Base-by-base conservation (phyloP, 495 filamentous ascomycete species). In the Collariella sp. region DNA sequence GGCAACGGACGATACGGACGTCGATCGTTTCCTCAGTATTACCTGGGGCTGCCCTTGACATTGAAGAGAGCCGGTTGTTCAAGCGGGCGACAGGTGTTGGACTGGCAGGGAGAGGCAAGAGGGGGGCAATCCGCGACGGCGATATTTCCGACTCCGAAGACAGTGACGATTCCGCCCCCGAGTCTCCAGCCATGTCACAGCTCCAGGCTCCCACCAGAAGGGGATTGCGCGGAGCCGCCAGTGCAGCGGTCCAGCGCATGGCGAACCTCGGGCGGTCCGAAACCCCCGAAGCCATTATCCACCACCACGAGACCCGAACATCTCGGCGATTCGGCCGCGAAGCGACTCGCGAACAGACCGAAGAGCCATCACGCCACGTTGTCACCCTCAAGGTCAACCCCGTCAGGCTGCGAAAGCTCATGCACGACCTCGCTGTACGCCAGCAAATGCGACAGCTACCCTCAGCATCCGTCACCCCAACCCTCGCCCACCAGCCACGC, bases 91-190 rank as follows among this genome's bases (percentile, higher is more conserved):
- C 72, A 15, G 73, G 72, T 20, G 70, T 76, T n/a, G 72, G 75
- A 34, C 79, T 79, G 19, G 82, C 81, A 3, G 45, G 46, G 40
- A 84, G 80, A 61, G 77, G 75, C 57, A 70, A 70, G 43, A 67
- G 73, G 36, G 72, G 76, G 33, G 70, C 76, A n/a, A n/a, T n/a
- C 19, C 83, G 83, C 51, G 84, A 81, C 38, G 83, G 83, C 43
- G 89, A 93, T 45, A 80, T 94, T 18, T 93, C 90, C 0, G 91
- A 95, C 31, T 88, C 89, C 0, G 87, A 89, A 41, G 88, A 91
- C 43, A 89, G 85, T 60, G 89, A 93, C 52, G 88, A 93, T 44
- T 94, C 90, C 3, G 82, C 80, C 11, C 85, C 88, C 15, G 89
- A 90, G 46, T 95, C 91, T 16, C 91, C 91, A 11, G 89, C 88